Conservation (phyloP, 1,284 basidiomycete genomes). For the Stereum hirsutum region DNA sequence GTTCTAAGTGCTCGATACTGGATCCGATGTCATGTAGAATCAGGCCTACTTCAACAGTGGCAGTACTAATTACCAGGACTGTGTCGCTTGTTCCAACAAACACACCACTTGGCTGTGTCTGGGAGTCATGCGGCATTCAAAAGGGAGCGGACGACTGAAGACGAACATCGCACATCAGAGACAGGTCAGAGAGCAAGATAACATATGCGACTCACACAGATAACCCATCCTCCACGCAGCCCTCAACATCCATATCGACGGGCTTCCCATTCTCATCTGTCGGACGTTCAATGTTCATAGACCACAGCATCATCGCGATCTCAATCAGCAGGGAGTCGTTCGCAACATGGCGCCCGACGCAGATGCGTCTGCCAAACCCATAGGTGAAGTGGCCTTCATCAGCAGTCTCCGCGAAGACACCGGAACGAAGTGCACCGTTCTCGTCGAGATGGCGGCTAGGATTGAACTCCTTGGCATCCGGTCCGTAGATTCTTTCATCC, state of each 20-base stretch:
- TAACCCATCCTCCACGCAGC: not conserved
- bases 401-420: not conserved
- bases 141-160: not conserved
- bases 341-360: not conserved
- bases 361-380: not conserved
- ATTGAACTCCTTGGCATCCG: slow-evolving; percentile 1
- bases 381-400: not conserved
- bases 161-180: not conserved
- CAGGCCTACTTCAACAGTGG: too few species aligned
- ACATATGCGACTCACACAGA: not conserved
- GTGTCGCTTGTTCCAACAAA: not conserved
- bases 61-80: too few species aligned
- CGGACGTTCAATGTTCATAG: not conserved
- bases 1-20: too few species aligned
- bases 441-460: not conserved
- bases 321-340: not conserved
- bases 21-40: too few species aligned
- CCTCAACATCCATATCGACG: not conserved
- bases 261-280: not conserved
- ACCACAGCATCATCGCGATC: not conserved
- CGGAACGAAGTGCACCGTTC: not conserved
- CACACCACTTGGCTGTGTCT: not conserved
- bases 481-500: not conserved
- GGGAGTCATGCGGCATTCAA: not conserved
- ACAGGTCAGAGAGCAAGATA: not conserved